phyloP scores from a whole-genome alignment of 1,284 basidiomycete species.

The Moesziomyces globuligerus region DNA sequence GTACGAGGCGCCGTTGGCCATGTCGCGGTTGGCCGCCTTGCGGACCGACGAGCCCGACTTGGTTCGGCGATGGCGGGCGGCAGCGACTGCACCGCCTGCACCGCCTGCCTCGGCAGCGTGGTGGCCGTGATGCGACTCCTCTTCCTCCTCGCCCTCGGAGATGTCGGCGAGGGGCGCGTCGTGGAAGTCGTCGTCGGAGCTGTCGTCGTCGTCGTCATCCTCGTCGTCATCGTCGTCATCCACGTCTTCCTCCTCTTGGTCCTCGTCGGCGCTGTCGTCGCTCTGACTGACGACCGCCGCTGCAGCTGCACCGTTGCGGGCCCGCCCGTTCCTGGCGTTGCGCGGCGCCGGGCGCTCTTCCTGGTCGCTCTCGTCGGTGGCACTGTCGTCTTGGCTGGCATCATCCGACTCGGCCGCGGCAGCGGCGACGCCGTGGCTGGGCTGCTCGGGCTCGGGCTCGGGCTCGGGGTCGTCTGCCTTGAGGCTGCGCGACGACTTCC shows the following conservation, averaged over 20 bases:
- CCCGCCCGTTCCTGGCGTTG: conserved; percentile 10
- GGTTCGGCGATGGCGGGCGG: conserved; percentile 29
- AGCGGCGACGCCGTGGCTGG: conserved; percentile 11
- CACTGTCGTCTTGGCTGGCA: conserved; percentile 1
- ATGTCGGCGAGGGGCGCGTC: conserved; percentile 61
- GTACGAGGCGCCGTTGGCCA: conserved; percentile 13
- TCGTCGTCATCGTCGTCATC: conserved; percentile 13
- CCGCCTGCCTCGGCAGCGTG: conserved; percentile 9
- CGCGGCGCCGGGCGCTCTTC: conserved; percentile 6
- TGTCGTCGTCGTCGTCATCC: conserved; percentile 25
- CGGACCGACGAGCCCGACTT: conserved; percentile 23
- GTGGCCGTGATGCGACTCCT: conserved; percentile 29
- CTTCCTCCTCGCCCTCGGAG: conserved; percentile 54
- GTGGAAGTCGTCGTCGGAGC: conserved; percentile 52
- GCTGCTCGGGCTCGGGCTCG: background rate
- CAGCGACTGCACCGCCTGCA: conserved; percentile 15
- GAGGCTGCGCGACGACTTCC: conserved; percentile 31
- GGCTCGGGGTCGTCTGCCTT: conserved; percentile 3
- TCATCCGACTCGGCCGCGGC: conserved; percentile 11
- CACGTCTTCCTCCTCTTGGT: conserved; percentile 6
- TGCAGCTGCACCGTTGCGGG: conserved; percentile 19
- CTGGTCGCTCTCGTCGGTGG: conserved; percentile 12
- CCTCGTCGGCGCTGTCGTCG: conserved; percentile 10
- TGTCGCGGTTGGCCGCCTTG: conserved; percentile 7
- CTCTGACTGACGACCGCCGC: conserved; percentile 13